Percentiles rank a stretch among this genome's conserved stretches.
These are phyloP conservation scores for Tuber indicum DNA, from an alignment of 495 filamentous ascomycete genomes.

Conservation along the genomic window DNA sequence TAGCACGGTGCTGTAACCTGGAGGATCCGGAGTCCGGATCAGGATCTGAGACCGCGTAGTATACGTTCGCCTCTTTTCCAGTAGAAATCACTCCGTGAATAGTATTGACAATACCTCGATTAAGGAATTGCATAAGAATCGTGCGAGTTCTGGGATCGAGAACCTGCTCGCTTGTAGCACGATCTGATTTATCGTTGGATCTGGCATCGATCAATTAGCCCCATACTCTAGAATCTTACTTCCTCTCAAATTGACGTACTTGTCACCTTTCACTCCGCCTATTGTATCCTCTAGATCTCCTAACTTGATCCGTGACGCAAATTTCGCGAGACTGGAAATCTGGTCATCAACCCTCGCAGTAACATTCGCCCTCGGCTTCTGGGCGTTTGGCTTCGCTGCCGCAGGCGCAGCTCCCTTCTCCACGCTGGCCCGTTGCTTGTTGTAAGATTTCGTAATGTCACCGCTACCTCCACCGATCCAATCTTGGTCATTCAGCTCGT, in stretches of 20 bases:
- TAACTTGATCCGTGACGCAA: conserved; percentile 83
- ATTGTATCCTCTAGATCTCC: conserved; percentile 57
- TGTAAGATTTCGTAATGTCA: conserved; percentile 84
- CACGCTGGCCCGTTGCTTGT: conserved; percentile 62
- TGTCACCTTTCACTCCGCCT: conserved; percentile 48
- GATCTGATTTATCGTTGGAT: conserved; percentile 73
- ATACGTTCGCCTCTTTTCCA: conserved; percentile 97
- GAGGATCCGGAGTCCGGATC: conserved; percentile 50
- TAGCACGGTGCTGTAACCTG: conserved; percentile 58
- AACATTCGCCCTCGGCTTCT: conserved; percentile 77
- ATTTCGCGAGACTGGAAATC: conserved; percentile 69
- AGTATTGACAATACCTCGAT: conserved; percentile 69
- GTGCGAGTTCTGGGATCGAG: conserved; percentile 88
- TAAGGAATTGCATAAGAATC: conserved; percentile 93
- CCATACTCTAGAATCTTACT: background rate
- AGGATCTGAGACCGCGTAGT: conserved; percentile 61
- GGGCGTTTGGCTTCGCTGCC: conserved; percentile 68
- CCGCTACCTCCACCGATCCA: conserved; percentile 45
- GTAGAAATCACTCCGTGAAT: conserved; percentile 85
- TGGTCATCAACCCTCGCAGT: conserved; percentile 77
- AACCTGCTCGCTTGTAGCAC: conserved; percentile 88
- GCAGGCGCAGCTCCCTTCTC: conserved; percentile 55
- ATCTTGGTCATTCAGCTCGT: conserved; percentile 55
- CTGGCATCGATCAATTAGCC: conserved; percentile 9
- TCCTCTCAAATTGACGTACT: conserved; percentile 40